Conservation (phyloP, 768 basidiomycete species). For the Hirschioporus abietinus region DNA sequence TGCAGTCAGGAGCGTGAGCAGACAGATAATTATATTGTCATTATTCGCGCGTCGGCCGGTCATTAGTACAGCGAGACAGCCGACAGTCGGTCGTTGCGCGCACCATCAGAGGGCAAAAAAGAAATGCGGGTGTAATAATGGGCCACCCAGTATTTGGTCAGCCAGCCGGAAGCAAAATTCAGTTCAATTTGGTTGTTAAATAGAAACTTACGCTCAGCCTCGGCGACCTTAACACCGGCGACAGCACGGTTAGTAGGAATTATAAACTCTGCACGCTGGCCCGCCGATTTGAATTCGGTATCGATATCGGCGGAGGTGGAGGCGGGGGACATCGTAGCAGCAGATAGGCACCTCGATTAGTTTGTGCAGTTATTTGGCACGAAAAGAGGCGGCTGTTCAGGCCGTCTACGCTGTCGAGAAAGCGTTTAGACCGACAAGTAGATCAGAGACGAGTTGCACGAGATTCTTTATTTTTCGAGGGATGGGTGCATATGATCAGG, state of each 20-base stretch:
- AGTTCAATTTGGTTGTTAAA: constrained; percentile 5
- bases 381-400: not conserved
- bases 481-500: not conserved
- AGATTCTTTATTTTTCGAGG: too few species aligned
- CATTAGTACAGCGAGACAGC: constrained; percentile 17
- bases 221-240: constrained; percentile 8
- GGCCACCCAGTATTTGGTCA: not conserved
- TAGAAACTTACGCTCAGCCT: constrained; percentile 8
- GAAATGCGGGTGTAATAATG: not conserved
- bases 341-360: not conserved
- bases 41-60: constrained; percentile 22
- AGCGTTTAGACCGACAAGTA: not conserved
- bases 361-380: too few species aligned
- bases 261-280: constrained; percentile 7
- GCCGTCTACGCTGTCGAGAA: not conserved
- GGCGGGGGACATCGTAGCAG: not conserved
- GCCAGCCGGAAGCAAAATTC: not conserved
- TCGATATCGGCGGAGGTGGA: not conserved
- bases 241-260: constrained; percentile 14
- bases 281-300: not conserved
- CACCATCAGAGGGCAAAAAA: not conserved
- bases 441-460: too few species aligned
- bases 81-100: not conserved
- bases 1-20: too few species aligned
- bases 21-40: too few species aligned